These are phyloP conservation scores for Periconia macrospinosa DNA, from an alignment of 2,329 filamentous ascomycete species.

Conservation along the genomic window DNA sequence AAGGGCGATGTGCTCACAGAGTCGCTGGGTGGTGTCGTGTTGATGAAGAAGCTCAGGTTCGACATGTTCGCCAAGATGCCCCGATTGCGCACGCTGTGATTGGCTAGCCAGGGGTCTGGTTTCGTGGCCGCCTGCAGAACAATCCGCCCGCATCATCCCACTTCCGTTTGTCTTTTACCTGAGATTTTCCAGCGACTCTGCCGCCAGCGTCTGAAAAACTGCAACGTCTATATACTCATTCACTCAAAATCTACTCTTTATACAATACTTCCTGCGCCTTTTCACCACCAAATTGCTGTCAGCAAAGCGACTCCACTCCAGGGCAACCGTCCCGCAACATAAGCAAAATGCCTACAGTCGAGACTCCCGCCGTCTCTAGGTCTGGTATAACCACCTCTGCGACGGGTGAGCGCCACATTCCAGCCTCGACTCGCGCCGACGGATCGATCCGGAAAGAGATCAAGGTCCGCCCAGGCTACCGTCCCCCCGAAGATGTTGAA, in stretches of 20 bases:
- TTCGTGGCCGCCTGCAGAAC: not conserved
- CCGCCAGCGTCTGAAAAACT: too few relatives aligned
- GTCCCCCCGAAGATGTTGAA: slow-evolving; percentile 92
- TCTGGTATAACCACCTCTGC: slow-evolving; percentile 68
- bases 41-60: slow-evolving; percentile 22
- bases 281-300: too few relatives aligned
- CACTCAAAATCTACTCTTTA: too few relatives aligned
- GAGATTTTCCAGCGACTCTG: too few relatives aligned
- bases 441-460: slow-evolving; percentile 93
- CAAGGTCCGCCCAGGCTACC: slow-evolving; percentile 89
- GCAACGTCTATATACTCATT: too few relatives aligned
- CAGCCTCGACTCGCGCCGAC: slow-evolving; percentile 81
- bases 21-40: slow-evolving; percentile 27
- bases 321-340: not conserved
- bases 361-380: slow-evolving; percentile 38
- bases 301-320: too few relatives aligned
- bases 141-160: not conserved
- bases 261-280: too few relatives aligned
- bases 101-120: slow-evolving; percentile 19
- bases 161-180: too few relatives aligned
- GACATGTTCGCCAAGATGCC: slow-evolving; percentile 13
- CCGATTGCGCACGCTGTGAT: slow-evolving; percentile 27
- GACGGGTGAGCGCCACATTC: slow-evolving; percentile 85
- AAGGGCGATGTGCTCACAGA: slow-evolving; percentile 25
- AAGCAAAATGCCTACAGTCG: slow-evolving; percentile 34